Evolutionary conservation across 2,329 filamentous ascomycete species (phyloP), one percentile per base, ranked within the genome.

Genomic region (Hymenoscyphus fructigenus): DNA sequence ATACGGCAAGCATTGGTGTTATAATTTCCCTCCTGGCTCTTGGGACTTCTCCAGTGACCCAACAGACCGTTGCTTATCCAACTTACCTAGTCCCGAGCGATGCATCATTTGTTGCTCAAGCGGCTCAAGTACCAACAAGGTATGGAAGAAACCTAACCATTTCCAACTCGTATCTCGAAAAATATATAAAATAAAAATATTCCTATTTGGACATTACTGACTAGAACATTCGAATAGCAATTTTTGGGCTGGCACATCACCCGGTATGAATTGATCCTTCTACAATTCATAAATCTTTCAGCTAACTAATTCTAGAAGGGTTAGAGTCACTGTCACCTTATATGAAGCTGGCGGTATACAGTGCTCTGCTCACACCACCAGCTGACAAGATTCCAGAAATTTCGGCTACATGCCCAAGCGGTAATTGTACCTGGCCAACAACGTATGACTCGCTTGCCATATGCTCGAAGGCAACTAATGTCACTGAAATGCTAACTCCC

Each of bases 391-490:
- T 65, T 26, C 12, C 50, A 5, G n/a, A 32, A 1, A 59, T 53
- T 38, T 20, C 60, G 9, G 53, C 60, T 10, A 32, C 34, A 14
- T 77, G 76, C 59, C 66, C 76, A 41, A 75, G 73, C 3, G 75
- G 75, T 17, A 77, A 76, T 61, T 77, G 75, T 55, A 76, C 73
- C 0, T 77, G 71, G 53, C 59, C 69, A 4, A 57, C 34, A 14
- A 10, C 64, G 3, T 77, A 74, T 58, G 71, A 74, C 57, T 75
- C 75, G 0, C 70, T 78, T 6, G 75, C 71, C 0, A 67, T 76
- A 23, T 77, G 75, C 65, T 55, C 66, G 1, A 55, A 60, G 55
- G 44, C 57, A 3, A 60, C 62, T 2, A 60, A 67, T 28, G 50
- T 67, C 36, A 63, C 65, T 9, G 36, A 50, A n/a, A 57, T 62